Base-by-base conservation (phyloP, 768 basidiomycete genomes). In the Suillus discolor region DNA sequence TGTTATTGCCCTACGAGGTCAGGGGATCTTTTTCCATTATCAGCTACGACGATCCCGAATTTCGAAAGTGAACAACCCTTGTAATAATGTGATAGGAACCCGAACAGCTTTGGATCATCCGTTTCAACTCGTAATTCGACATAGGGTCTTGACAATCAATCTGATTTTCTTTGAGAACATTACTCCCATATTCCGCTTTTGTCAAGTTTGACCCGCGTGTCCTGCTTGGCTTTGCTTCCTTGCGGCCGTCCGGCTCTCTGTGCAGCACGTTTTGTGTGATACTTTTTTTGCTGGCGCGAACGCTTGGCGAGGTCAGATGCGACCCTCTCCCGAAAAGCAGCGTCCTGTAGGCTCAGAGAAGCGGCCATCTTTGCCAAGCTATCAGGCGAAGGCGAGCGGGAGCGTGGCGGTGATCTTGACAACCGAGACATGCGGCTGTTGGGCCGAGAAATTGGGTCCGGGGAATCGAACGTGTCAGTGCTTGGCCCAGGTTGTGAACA, bases 151-250 rank as follows among this genome's bases (percentile, higher is more conserved):
- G 11, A 38, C 1, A 12, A 38, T 8, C 7, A 38, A 38, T 38
- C 7, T 38, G 36, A 38, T 38, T 38, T 38, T 38, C 11, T 38
- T 38, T 31, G 31, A 31, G 23, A 18, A 28, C n/a, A 12, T 73
- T 78, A 89, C 55, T 85, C 87, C 89, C 89, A 92, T 47, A 87
- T 75, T 20, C 85, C 87, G 71, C 82, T 80, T 61, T 79, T 80
- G 71, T 90, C 90, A 49, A 85, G 59, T 70, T 86, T 88, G 13
- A 93, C 84, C 65, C 85, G 81, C 38, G 78, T 84, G 71, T 94
- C 92, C 72, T 89, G 87, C 78, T 94, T 96, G 63, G 89, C 89
- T 74, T 96, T 96, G 74, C 91, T 94, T 25, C 94, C 94, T 69
- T 89, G 87, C 28, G 87, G 80, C 45, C 92, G 81, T 31, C 91